phyloP scores from a whole-genome alignment of 495 filamentous ascomycete species.

The Zalerion maritima region DNA sequence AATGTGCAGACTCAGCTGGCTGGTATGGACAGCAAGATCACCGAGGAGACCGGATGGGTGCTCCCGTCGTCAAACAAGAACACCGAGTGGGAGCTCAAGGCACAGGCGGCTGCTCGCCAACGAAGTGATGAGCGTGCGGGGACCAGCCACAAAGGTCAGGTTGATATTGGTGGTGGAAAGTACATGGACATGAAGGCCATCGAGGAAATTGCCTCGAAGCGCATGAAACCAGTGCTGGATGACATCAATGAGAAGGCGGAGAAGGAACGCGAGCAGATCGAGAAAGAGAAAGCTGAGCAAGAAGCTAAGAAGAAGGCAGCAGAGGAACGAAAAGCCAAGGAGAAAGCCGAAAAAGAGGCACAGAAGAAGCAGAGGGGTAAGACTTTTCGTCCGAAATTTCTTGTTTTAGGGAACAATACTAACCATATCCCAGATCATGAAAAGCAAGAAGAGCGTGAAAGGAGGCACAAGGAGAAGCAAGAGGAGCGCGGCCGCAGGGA shows the following conservation, averaged over 20 bases:
- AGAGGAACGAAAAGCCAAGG: conserved; percentile 26
- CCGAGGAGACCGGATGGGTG: conserved; percentile 61
- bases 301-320: conserved; percentile 31
- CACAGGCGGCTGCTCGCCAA: conserved; percentile 49
- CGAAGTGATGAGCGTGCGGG: conserved; percentile 41
- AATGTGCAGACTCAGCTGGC: conserved; percentile 69
- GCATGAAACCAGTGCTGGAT: conserved; percentile 81
- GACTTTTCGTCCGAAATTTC: conserved; percentile 3
- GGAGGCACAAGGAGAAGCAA: conserved; percentile 12
- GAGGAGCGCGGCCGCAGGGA: too few relatives aligned
- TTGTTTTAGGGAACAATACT: conserved; percentile 5
- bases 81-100: conserved; percentile 68
- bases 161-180: conserved; percentile 70
- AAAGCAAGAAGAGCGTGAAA: too few relatives aligned
- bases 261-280: conserved; percentile 43
- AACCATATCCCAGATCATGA: conserved; percentile 17
- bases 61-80: conserved; percentile 49
- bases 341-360: conserved; percentile 30
- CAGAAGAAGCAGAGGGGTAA: conserved; percentile 28
- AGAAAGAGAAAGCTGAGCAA: conserved; percentile 33
- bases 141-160: conserved; percentile 40
- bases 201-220: conserved; percentile 61
- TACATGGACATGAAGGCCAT: conserved; percentile 68
- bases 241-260: conserved; percentile 71
- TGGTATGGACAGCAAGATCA: conserved; percentile 66